phyloP scores from a whole-genome alignment of 2,329 filamentous ascomycete genomes.

The Fusarium zealandicum region DNA sequence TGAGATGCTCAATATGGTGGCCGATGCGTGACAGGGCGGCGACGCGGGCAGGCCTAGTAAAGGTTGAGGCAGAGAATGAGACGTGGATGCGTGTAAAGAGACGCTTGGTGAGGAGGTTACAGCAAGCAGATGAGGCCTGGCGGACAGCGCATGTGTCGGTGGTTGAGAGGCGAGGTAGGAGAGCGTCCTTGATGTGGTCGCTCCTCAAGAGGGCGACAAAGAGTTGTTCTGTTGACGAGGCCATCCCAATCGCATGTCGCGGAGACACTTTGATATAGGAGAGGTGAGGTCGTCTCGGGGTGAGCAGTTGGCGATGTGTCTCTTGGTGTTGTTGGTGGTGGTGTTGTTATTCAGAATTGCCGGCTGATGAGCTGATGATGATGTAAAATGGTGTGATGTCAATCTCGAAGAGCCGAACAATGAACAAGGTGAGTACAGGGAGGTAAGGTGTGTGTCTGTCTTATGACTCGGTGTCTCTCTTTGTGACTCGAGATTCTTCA shows the following conservation, averaged over 20 bases:
- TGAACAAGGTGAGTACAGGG: neutral
- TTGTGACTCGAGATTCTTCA: conserved; percentile 8
- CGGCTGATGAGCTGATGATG: conserved; percentile 10
- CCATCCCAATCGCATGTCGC: conserved; percentile 62
- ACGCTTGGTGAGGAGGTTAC: conserved; percentile 71
- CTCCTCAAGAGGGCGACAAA: conserved; percentile 65
- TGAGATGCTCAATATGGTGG: conserved; percentile 78
- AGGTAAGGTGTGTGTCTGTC: too few species aligned
- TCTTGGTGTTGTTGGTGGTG: conserved; percentile 3
- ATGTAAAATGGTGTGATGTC: conserved; percentile 29
- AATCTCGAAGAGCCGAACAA: conserved; percentile 5
- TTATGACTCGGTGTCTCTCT: conserved; percentile 7
- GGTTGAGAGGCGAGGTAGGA: conserved; percentile 59
- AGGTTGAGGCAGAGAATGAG: conserved; percentile 76
- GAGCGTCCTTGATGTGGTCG: conserved; percentile 56
- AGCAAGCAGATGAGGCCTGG: conserved; percentile 73
- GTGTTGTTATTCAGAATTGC: conserved; percentile 3
- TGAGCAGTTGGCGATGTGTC: conserved; percentile 5
- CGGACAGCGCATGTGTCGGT: conserved; percentile 67
- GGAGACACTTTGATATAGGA: conserved; percentile 3
- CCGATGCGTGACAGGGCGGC: conserved; percentile 80
- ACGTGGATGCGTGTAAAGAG: conserved; percentile 74
- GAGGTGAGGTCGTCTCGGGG: neutral
- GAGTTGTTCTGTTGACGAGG: conserved; percentile 52
- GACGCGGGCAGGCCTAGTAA: conserved; percentile 76